Percentiles rank a stretch among this genome's conserved stretches.
Evolutionary conservation across 2,329 filamentous ascomycete genomes (phyloP).

Genomic region (Cadophora gregata): DNA sequence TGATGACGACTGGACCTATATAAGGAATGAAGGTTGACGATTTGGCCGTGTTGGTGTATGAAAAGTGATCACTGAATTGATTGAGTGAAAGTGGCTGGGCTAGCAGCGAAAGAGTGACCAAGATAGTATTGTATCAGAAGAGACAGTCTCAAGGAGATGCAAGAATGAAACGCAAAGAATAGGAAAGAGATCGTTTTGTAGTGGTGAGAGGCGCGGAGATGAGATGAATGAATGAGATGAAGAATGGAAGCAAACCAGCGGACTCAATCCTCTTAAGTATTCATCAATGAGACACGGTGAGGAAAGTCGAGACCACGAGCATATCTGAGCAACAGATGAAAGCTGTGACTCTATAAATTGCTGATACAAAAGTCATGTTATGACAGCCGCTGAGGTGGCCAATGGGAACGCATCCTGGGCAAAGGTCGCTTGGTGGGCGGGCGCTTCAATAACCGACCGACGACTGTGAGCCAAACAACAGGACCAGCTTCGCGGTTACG

Average conservation of each 20-base stretch:
- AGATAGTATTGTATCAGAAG: constrained; percentile 36
- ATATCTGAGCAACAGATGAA: constrained; percentile 25
- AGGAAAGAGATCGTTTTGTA: constrained; percentile 37
- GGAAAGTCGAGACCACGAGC: constrained; percentile 27
- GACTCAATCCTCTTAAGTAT: constrained; percentile 41
- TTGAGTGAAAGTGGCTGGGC: constrained; percentile 36
- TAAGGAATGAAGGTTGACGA: constrained; percentile 27
- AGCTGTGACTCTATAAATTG: constrained; percentile 42
- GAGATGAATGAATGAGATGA: constrained; percentile 35
- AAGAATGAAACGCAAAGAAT: constrained; percentile 24
- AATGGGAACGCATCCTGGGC: constrained; percentile 36
- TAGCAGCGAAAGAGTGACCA: constrained; percentile 39
- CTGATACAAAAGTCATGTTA: constrained; percentile 42
- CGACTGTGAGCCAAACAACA: constrained; percentile 31
- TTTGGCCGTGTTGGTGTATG: constrained; percentile 26
- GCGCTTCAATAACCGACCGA: constrained; percentile 39
- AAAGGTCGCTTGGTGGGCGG: constrained; percentile 30
- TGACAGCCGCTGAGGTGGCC: constrained; percentile 42
- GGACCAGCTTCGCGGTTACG: constrained; percentile 33
- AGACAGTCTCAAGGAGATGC: constrained; percentile 40
- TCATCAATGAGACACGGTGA: constrained; percentile 25
- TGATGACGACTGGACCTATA: constrained; percentile 34
- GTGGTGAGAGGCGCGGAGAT: constrained; percentile 33
- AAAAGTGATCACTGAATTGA: constrained; percentile 20
- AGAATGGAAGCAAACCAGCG: constrained; percentile 37